Evolutionary conservation across 2,329 filamentous ascomycete genomes (phyloP), one percentile per base, ranked within the genome.

Genomic region (Coniochaeta sp.): DNA sequence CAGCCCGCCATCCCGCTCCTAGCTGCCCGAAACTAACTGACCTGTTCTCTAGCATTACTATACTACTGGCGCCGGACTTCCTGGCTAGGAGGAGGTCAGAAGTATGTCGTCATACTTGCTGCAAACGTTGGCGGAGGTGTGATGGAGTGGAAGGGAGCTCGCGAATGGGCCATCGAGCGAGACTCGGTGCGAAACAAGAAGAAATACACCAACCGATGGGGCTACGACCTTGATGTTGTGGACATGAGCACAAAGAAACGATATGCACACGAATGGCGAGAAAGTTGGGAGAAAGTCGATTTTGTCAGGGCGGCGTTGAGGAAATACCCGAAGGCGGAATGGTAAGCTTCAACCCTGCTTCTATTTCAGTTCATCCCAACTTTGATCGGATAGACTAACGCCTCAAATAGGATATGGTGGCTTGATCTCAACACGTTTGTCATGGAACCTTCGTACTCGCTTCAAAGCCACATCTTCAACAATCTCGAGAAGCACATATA

Each of bases 201-300:
- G 71, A 89, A 88, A 69, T 99, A 99, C 71, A 89, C 87, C 2
- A 81, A 85, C 36, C 83, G 82, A 72, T 98, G 95, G 93, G 95
- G 95, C 16, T 98, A 99, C 73, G 89, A 97, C 63, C 79, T 99
- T 61, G 95, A 99, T 73, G 89, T 98, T 70, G 91, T 96, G 66
- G 96, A 99, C 73, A 96, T 99, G 93, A 93, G 92, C 77, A 96
- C 93, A 59, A 96, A 97, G 83, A 98, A 97, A 78, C 87, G 93
- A 65, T 99, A 99, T 72, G 93, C 95, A 30, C 95, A 99, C 76
- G 95, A 99, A 76, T 99, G 95, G 95, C 86, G 95, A 69, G 95
- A 99, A 76, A 96, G 93, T 73, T 99, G 95, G 95, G 95, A 99
- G 76, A 99, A 98, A 80, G 93, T 97, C 62, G 95, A 99, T 73